Conservation (phyloP, 1,139 yeast species). For the Sugiyamaella xylanicola region DNA sequence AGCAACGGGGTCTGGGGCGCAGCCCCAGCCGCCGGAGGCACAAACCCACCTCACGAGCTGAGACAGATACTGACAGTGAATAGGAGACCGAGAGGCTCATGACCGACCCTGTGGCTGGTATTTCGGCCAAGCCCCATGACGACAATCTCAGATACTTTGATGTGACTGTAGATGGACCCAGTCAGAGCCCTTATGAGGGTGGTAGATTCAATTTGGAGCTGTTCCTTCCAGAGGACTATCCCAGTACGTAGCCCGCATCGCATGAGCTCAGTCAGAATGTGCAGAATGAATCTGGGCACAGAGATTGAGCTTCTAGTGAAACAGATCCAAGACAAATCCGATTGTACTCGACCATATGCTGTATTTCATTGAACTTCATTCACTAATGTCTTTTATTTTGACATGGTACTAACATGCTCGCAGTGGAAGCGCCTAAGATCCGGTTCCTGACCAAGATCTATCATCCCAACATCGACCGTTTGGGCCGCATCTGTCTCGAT, state of each 20-base stretch:
- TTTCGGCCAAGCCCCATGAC: constrained; percentile 88
- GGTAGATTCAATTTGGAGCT: constrained; percentile 78
- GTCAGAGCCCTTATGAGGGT: constrained; percentile 76
- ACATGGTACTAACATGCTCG: not conserved
- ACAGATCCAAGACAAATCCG: too few species aligned
- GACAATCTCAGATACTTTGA: constrained; percentile 91
- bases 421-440: constrained; percentile 88
- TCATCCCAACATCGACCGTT: constrained; percentile 93
- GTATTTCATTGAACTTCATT: not conserved
- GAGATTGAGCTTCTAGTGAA: too few species aligned
- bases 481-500: constrained; percentile 94
- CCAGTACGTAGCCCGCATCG: constrained; percentile 52
- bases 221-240: constrained; percentile 86
- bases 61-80: not conserved
- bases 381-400: not conserved
- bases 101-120: constrained; percentile 96
- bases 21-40: not conserved
- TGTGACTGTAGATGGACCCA: constrained; percentile 88
- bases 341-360: too few species aligned
- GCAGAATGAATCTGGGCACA: too few species aligned
- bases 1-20: not conserved
- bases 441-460: constrained; percentile 89
- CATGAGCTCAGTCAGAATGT: too few species aligned
- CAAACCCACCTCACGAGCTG: not conserved
- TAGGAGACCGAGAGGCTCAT: constrained; percentile 89